phyloP scores from a whole-genome alignment of 2,329 filamentous ascomycete species.

The Parastagonospora nodorum region DNA sequence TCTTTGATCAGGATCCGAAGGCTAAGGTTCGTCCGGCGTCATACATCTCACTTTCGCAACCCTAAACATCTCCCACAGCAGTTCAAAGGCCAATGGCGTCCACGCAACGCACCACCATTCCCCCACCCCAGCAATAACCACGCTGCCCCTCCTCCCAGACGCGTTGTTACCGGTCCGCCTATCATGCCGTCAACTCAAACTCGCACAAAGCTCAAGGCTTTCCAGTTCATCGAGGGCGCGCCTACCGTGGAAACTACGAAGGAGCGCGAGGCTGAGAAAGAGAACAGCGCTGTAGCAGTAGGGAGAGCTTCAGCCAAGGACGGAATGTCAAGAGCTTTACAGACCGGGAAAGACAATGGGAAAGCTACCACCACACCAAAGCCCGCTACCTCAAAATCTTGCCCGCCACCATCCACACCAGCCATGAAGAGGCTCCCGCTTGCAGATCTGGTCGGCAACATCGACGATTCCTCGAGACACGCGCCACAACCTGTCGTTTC shows the following conservation, averaged over 20 bases:
- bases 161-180: constrained; percentile 44
- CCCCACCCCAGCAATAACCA: constrained; percentile 30
- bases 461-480: constrained; percentile 59
- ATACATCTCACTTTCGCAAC: neutral
- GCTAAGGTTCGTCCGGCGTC: constrained; percentile 41
- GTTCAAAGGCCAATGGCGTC: constrained; percentile 43
- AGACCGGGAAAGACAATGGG: constrained; percentile 15
- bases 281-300: constrained; percentile 41
- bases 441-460: constrained; percentile 65
- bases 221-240: constrained; percentile 55
- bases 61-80: constrained; percentile 19
- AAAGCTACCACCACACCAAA: constrained; percentile 33
- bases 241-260: constrained; percentile 22
- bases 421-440: constrained; percentile 63
- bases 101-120: constrained; percentile 32
- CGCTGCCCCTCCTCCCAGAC: constrained; percentile 35
- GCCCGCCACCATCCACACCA: constrained; percentile 61
- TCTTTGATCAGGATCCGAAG: constrained; percentile 56
- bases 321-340: constrained; percentile 28
- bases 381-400: constrained; percentile 28
- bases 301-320: constrained; percentile 12
- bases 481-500: constrained; percentile 56
- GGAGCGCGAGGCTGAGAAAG: constrained; percentile 49
- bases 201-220: constrained; percentile 60
- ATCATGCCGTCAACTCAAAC: constrained; percentile 59